phyloP scores from a whole-genome alignment of 441 rosid genomes.

The Bruguiera hainesii region DNA sequence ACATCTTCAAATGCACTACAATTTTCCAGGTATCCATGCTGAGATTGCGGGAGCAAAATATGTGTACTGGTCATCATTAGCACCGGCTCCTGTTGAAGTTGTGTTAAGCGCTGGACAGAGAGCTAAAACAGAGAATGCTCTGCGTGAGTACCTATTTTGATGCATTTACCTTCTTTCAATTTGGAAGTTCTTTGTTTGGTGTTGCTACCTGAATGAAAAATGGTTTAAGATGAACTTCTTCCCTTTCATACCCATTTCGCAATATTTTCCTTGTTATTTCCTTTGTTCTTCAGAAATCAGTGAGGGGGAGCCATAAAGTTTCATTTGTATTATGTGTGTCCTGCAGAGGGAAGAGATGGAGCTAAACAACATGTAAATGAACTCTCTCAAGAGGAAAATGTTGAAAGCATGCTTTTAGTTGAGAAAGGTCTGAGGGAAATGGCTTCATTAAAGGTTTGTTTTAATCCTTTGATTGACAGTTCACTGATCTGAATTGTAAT shows the following conservation, averaged over 20 bases:
- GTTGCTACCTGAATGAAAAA: too few species aligned
- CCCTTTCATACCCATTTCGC: too few species aligned
- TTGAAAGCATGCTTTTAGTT: slow-evolving; percentile 79
- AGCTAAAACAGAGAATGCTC: slow-evolving; percentile 45
- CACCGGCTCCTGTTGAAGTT: slow-evolving; percentile 80
- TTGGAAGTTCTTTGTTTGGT: not conserved
- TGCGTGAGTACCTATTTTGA: slow-evolving; percentile 33
- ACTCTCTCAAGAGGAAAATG: slow-evolving; percentile 57
- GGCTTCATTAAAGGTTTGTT: slow-evolving; percentile 66
- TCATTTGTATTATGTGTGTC: not conserved
- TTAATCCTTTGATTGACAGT: slow-evolving; percentile 15
- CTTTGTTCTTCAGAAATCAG: too few species aligned
- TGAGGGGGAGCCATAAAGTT: too few species aligned
- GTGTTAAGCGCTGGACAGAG: slow-evolving; percentile 77
- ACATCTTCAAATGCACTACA: not conserved
- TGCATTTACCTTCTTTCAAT: not conserved
- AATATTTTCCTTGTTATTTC: too few species aligned
- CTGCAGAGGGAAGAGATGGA: slow-evolving; percentile 45
- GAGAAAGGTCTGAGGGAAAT: slow-evolving; percentile 91
- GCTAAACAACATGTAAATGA: slow-evolving; percentile 37
- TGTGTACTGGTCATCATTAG: slow-evolving; percentile 87
- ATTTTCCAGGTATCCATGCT: slow-evolving; percentile 59
- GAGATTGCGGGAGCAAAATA: slow-evolving; percentile 72
- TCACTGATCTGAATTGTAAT: not conserved
- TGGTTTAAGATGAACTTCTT: too few species aligned